These are phyloP conservation scores for Neonectria sp. DNA, from an alignment of 2,329 filamentous ascomycete genomes.

Conservation along the genomic window DNA sequence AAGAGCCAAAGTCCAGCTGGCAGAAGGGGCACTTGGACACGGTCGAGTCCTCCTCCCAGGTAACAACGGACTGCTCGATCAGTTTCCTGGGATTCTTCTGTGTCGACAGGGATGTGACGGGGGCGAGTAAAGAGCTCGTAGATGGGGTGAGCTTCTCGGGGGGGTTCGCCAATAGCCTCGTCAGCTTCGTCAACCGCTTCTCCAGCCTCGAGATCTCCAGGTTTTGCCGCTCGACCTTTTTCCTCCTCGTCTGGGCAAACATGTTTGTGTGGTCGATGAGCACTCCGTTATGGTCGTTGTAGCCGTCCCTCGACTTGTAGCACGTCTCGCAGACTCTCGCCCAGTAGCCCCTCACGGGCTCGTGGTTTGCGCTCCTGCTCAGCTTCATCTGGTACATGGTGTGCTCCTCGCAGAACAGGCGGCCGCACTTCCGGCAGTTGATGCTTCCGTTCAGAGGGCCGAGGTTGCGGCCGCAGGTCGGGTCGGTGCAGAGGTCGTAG, in stretches of 20 bases:
- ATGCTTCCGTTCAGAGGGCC: slow-evolving; percentile 86
- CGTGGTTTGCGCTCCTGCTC: slow-evolving; percentile 88
- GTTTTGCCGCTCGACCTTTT: slow-evolving; percentile 85
- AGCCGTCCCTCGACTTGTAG: slow-evolving; percentile 95
- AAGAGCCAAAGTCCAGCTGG: slow-evolving; percentile 94
- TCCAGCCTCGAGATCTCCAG: slow-evolving; percentile 92
- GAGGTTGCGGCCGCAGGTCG: slow-evolving; percentile 84
- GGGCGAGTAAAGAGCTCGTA: slow-evolving; percentile 70
- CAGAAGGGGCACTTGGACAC: slow-evolving; percentile 92
- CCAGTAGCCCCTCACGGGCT: slow-evolving; percentile 92
- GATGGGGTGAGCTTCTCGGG: slow-evolving; percentile 73
- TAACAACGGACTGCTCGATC: slow-evolving; percentile 92
- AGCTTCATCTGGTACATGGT: slow-evolving; percentile 99
- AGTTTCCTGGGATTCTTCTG: slow-evolving; percentile 84
- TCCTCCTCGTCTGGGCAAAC: slow-evolving; percentile 81
- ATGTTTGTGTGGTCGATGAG: slow-evolving; percentile 79
- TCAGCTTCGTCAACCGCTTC: slow-evolving; percentile 92
- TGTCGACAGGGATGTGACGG: slow-evolving; percentile 73
- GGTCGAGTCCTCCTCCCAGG: slow-evolving; percentile 92
- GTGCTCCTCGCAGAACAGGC: slow-evolving; percentile 95
- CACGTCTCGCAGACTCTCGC: slow-evolving; percentile 98
- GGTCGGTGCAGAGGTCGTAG: slow-evolving; percentile 89
- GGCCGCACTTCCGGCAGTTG: slow-evolving; percentile 94
- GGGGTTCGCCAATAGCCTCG: slow-evolving; percentile 83
- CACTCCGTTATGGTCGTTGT: slow-evolving; percentile 88